phyloP scores from a whole-genome alignment of 2,329 filamentous ascomycete species.

The Raffaelea ambrosiae region DNA sequence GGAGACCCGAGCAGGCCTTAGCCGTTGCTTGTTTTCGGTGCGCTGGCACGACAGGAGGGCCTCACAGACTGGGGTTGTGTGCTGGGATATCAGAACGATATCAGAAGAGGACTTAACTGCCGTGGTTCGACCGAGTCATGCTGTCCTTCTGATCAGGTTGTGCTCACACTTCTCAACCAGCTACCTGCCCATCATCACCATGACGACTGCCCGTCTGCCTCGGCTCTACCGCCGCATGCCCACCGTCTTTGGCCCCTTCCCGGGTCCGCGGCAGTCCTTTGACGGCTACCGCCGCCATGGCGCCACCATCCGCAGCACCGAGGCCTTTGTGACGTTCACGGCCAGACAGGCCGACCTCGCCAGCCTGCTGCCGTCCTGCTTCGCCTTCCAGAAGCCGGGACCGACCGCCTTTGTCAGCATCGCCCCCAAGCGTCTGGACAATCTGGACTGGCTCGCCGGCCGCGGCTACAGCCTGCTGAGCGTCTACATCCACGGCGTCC shows the following conservation, averaged over 20 bases:
- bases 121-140: too few relatives aligned
- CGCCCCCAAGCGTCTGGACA: background rate
- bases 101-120: too few relatives aligned
- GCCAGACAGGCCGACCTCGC: background rate
- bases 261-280: background rate
- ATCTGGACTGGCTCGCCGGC: background rate
- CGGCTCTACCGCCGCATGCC: constrained; percentile 1
- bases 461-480: background rate
- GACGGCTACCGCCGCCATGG: background rate
- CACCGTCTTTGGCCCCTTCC: background rate
- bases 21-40: too few relatives aligned
- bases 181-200: too few relatives aligned
- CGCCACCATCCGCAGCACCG: background rate
- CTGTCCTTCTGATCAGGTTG: too few relatives aligned
- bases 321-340: background rate
- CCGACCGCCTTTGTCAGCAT: background rate
- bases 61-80: too few relatives aligned
- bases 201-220: background rate
- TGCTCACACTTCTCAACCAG: too few relatives aligned
- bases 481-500: background rate
- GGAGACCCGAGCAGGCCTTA: too few relatives aligned
- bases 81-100: too few relatives aligned
- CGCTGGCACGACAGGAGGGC: too few relatives aligned
- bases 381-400: background rate
- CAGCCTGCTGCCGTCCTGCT: background rate